A percentile compares a stretch with the other conserved stretches of the same genome.
phyloP scores from a whole-genome alignment of 805 yeast genomes.

The Candida taoyuanica region DNA sequence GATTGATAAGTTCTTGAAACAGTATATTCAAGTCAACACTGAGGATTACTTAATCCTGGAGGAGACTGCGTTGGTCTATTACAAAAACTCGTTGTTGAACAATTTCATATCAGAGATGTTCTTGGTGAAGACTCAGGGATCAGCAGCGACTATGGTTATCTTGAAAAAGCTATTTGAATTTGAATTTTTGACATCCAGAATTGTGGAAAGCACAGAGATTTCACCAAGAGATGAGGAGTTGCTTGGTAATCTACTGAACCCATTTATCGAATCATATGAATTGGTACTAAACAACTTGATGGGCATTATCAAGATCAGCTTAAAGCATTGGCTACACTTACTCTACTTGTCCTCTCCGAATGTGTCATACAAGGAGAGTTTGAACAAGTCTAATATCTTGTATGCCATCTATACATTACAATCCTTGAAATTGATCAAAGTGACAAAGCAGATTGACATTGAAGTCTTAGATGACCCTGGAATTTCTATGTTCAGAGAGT shows the following conservation, averaged over 20 bases:
- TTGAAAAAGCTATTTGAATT: slow-evolving; percentile 16
- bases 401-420: slow-evolving; percentile 22
- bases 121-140: slow-evolving; percentile 6
- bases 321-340: slow-evolving; percentile 22
- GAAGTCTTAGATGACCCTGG: slow-evolving; percentile 13
- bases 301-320: slow-evolving; percentile 13
- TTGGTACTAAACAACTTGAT: slow-evolving; percentile 15
- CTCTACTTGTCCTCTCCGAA: slow-evolving; percentile 18
- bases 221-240: slow-evolving; percentile 4
- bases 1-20: slow-evolving; percentile 12
- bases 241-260: slow-evolving; percentile 17
- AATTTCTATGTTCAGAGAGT: slow-evolving; percentile 6
- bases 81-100: slow-evolving; percentile 21
- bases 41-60: slow-evolving; percentile 11
- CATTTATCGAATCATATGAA: slow-evolving; percentile 24
- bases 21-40: slow-evolving; percentile 5
- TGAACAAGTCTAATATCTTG: slow-evolving; percentile 23
- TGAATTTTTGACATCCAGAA: slow-evolving; percentile 18
- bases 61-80: slow-evolving; percentile 21
- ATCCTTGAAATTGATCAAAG: slow-evolving; percentile 14
- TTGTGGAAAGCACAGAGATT: slow-evolving; percentile 7
- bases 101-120: slow-evolving; percentile 20
- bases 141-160: slow-evolving; percentile 7
- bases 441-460: slow-evolving; percentile 13
- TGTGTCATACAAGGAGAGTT: slow-evolving; percentile 17